Evolutionary conservation across 2,329 filamentous ascomycete genomes (phyloP), one percentile per base, ranked within the genome.

Genomic region (Aspergillus fischeri): DNA sequence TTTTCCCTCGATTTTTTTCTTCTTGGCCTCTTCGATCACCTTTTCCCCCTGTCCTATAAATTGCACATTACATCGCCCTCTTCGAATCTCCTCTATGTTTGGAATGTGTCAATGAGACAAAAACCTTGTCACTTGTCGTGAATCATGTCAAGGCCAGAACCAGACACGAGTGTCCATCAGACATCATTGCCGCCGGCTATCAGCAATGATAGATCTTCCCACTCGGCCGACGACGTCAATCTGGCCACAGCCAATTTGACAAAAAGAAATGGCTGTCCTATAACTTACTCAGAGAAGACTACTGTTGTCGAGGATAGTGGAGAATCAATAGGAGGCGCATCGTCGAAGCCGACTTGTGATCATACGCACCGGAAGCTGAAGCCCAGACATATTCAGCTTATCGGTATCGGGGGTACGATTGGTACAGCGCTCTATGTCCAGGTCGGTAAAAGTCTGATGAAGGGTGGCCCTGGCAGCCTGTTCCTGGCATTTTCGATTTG

Each of bases 361-460:
- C 63, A 70, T 51, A 77, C 75, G 1, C 73, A 73, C 35, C 73
- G 77, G 54, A 75, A 72, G 57, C 65, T 79, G 21, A 78, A 77
- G 58, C 71, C 76, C 14, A 67, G 77, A 58, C 77, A 79, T 65
- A 75, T 79, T 44, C 76, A 79, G 60, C 63, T 79, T 56, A 79
- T 79, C 55, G 77, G 76, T 44, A 78, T 79, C 54, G 77, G 77
- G 25, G 77, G 77, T 11, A 75, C 74, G 32, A 77, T 79, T 62
- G 75, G 76, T 21, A 77, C 73, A n/a, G 74, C 72, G 0, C 60
- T 78, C 35, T 77, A 73, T 58, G 76, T 78, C 25, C 72, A 76
- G 54, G 77, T 78, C 54, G 77, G 77, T 11, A 65, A 70, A 49
- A 72, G 68, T 20, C 56, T 79, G 55, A 66, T 73, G 14, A 67